phyloP scores from a whole-genome alignment of 345 rosid genomes.

The Geranium rotundifolium region DNA sequence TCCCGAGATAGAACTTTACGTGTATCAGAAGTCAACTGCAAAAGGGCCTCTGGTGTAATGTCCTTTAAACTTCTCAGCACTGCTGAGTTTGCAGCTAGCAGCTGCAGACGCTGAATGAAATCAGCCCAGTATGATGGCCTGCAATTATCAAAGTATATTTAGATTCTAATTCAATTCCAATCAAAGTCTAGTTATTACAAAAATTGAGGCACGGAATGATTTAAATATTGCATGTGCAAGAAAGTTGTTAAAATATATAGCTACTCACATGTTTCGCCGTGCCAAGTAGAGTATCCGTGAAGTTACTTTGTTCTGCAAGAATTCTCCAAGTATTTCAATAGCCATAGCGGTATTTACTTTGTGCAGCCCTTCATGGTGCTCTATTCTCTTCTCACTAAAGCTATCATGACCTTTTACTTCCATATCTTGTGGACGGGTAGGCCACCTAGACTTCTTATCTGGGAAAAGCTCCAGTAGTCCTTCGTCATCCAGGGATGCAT shows the following conservation, averaged over 20 bases:
- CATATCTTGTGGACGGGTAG: slow-evolving; percentile 35
- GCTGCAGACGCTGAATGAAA: slow-evolving; percentile 46
- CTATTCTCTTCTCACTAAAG: slow-evolving; percentile 41
- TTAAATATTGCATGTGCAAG: neutral
- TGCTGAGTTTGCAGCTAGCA: slow-evolving; percentile 54
- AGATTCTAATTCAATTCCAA: neutral
- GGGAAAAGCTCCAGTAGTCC: slow-evolving; percentile 59
- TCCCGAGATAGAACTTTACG: slow-evolving; percentile 27
- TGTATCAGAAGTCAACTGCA: slow-evolving; percentile 46
- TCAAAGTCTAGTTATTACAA: neutral
- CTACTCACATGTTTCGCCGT: slow-evolving; percentile 60
- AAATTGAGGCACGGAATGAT: neutral
- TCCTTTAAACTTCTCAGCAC: slow-evolving; percentile 51
- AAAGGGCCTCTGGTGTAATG: slow-evolving; percentile 46
- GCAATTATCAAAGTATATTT: neutral
- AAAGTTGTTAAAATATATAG: slow-evolving; percentile 1
- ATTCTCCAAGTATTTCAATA: slow-evolving; percentile 62
- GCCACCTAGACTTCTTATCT: slow-evolving; percentile 56
- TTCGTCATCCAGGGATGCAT: slow-evolving; percentile 89
- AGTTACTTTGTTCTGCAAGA: slow-evolving; percentile 59
- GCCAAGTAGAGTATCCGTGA: slow-evolving; percentile 75
- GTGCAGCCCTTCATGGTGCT: slow-evolving; percentile 35
- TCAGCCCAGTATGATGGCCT: slow-evolving; percentile 78
- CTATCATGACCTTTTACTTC: slow-evolving; percentile 44
- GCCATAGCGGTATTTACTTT: slow-evolving; percentile 65